Evolutionary conservation across 2,329 filamentous ascomycete species (phyloP), one percentile per base, ranked within the genome.

Genomic region (Neonectria hederae): DNA sequence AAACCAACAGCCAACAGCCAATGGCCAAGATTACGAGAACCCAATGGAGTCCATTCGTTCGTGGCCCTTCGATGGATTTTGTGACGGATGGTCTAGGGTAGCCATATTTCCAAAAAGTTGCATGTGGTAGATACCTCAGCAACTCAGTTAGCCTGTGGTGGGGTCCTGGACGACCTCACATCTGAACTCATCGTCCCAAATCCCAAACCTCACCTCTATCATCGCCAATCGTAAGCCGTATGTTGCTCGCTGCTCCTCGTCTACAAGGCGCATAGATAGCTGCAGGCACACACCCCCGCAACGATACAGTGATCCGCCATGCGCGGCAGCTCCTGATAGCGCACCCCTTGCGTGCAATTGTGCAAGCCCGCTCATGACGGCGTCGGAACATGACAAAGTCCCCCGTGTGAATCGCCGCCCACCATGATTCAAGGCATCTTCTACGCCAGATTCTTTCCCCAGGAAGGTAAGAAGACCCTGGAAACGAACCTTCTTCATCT

Each of bases 401-500:
- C 61, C 72, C 63, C 49, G 21, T 19, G 63, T 65, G 63, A 74
- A 26, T 49, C 35, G 30, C 40, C 52, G 19, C 43, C n/a, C 65
- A 63, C 26, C 72, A 90, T 90, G 87, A 91, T 92, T 58, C 87
- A 89, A 75, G 89, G 87, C 70, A 91, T 92, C 62, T 91, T 91
- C 73, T 91, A 90, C 76, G 89, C 89, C 53, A 83, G 89, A 51
- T 92, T 92, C 78, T 85, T 91, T 67, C 87, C 88, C 17, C 82
- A 89, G 72, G 84, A 90, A 83, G 89, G 89, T 88, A 76, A 69
- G 71, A 5, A 21, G 38, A 10, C 28, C 9, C 48, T 9, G 5
- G 1, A 8, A 32, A 49, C 28, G 5, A n/a, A 10, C 9, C 13
- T 6, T 10, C 10, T 11, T n/a, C 19, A 26, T 10, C 13, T 4